Conservation (phyloP, 116 monocot species). For the Papilionanthe hybrid region DNA sequence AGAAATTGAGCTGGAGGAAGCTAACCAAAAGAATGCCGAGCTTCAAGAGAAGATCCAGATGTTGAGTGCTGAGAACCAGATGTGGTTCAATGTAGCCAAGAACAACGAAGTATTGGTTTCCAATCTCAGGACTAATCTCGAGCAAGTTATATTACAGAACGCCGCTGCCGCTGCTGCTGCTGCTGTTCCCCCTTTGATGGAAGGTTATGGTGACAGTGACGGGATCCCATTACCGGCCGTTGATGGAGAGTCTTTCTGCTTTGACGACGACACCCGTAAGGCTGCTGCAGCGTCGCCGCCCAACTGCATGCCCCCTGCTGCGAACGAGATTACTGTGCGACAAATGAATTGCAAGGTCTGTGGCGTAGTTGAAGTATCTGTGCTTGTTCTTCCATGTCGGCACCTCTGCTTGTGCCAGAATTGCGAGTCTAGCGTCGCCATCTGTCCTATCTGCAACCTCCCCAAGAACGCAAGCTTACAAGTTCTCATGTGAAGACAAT, state of each 20-base stretch:
- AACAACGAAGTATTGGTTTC: conserved; percentile 28
- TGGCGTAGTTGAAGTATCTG: conserved; percentile 14
- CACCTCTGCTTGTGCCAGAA: conserved; percentile 47
- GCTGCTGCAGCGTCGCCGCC: not conserved
- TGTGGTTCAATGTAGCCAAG: conserved; percentile 33
- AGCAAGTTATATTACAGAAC: conserved; percentile 9
- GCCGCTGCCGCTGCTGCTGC: not conserved
- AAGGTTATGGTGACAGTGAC: conserved; percentile 11
- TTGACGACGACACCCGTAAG: not conserved
- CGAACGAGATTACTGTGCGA: not conserved
- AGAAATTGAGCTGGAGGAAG: conserved; percentile 30
- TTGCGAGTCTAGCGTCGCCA: conserved; percentile 23
- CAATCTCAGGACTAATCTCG: conserved; percentile 19
- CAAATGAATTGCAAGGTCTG: conserved; percentile 26
- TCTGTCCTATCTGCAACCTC: conserved; percentile 39
- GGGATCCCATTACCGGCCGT: conserved; percentile 5
- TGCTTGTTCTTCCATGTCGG: conserved; percentile 51
- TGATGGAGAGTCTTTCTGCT: conserved; percentile 33
- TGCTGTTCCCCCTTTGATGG: not conserved
- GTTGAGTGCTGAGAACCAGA: conserved; percentile 26
- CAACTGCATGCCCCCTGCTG: not conserved
- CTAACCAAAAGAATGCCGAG: conserved; percentile 17
- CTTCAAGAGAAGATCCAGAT: conserved; percentile 23
- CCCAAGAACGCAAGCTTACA: conserved; percentile 37
- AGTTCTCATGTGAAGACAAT: conserved; percentile 12